Evolutionary conservation across 331 rosid genomes (phyloP), one percentile per base, ranked within the genome.

Genomic region (Ulmus americana): DNA sequence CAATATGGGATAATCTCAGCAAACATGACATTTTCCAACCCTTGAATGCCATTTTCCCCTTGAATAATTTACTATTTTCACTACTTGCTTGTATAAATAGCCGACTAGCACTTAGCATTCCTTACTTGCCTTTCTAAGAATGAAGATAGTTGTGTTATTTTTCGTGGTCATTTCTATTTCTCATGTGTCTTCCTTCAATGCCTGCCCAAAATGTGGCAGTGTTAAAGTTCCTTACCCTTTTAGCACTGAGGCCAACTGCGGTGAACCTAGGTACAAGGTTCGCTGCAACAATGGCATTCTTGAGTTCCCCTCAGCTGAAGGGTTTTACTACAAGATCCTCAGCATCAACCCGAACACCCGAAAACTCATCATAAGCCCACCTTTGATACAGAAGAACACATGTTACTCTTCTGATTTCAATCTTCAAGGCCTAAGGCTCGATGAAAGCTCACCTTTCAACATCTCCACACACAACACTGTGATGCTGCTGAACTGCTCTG

Each of bases 201-300:
- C 65, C 47, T 91, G 97, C 79, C 71, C 94, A 0, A 55, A 77
- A 56, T 88, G 96, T 68, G 95, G 95, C 1, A 66, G 48, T n/a
- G 44, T 63, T 43, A 75, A 70, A 69, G 94, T 88, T 53, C 97
- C 97, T 52, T 84, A 73, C 69, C 96, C 97, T 16, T 85, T 91
- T 0, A 88, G 96, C 86, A 86, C 90, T 13, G 72, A 65, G 7
- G 84, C 72, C 1, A 45, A 63, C 39, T 91, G 97, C 38, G 97
- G 97, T 39, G 79, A 88, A 59, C 49, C 82, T 6, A 83, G 78
- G 46, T 88, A 91, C 78, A 81, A 46, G 77, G 11, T 91, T 47
- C 74, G 78, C 61, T 91, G 96, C 80, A 80, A 75, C 61, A 57
- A 77, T 49, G 81, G 71, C 39, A 64, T 22, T 43, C 83, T 91